Evolutionary conservation across 306 rosid genomes (phyloP).

Genomic region (Lathyrus tuberosus): DNA sequence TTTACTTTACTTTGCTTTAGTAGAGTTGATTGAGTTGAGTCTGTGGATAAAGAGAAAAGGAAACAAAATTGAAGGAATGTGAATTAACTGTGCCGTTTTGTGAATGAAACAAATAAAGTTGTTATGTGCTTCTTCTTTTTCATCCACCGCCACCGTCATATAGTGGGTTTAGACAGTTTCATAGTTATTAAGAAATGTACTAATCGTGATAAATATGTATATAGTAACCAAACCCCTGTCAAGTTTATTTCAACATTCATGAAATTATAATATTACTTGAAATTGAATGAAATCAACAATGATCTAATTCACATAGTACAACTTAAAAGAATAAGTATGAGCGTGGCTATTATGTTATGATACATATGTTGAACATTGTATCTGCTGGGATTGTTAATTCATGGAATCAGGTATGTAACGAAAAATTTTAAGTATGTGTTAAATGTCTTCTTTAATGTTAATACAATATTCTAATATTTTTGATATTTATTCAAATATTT

Average conservation of each 20-base stretch:
- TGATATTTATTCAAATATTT: too few species aligned
- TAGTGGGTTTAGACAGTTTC: neutral
- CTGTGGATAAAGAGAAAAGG: conserved; percentile 12
- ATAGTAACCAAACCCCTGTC: conserved; percentile 10
- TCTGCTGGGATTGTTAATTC: too few species aligned
- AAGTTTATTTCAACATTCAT: conserved; percentile 21
- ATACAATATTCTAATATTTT: too few species aligned
- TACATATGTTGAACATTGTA: too few species aligned
- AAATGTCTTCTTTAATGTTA: too few species aligned
- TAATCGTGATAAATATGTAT: neutral
- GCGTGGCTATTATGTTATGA: too few species aligned
- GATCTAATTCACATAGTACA: too few species aligned
- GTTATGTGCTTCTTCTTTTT: conserved; percentile 4
- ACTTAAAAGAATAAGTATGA: too few species aligned
- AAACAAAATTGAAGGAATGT: conserved; percentile 39
- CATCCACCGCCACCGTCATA: neutral
- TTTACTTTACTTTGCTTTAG: too few species aligned
- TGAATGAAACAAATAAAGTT: neutral
- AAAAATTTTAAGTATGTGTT: too few species aligned
- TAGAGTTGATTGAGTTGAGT: neutral
- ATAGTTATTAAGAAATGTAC: neutral
- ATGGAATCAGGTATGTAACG: too few species aligned
- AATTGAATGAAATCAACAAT: conserved; percentile 22
- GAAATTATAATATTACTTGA: neutral
- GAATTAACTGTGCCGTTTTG: conserved; percentile 33